Base-by-base conservation (phyloP, 108 stramenopile genomes). In the Aurantiochytrium sp. region DNA sequence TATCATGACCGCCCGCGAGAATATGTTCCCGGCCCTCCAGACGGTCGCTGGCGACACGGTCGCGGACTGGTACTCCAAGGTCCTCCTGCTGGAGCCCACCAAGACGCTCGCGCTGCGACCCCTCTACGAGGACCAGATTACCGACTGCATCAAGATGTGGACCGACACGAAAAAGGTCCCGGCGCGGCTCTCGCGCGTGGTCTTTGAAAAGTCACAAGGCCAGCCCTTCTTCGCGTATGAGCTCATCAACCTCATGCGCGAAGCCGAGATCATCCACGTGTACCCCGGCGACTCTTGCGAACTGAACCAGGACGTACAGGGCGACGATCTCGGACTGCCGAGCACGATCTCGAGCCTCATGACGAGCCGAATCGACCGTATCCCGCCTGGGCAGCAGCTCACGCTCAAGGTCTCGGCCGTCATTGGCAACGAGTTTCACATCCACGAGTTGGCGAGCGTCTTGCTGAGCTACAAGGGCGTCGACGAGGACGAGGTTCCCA, bases 361-460 rank as follows among this genome's bases (percentile, higher is more conserved):
- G 73, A 81, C 73, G 73, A 48, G 42, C 30, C 39, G 73, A 6
- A 81, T 81, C 39, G 73, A 81, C 24, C 73, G 73, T 12, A 81
- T 81, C 2, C 73, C 73, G 50, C 24, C 42, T 21, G 17, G 19
- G 6, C 21, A 81, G 45, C 73, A 81, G 39, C 73, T 81, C 45
- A 81, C 73, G 21, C 73, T 81, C 42, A 81, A 81, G 73, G 73
- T 81, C 1, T 22, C 73, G 10, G 73, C 73, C n/a, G 73, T 81
- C 6, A 81, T 81, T 48, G 73, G 73, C 42, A 81, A 12, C 0
- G 73, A 81, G 73, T 81, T 81, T 48, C 39, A 1, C 1, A 81
- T 81, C 19, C 73, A 81, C 45, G 73, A 48, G 45, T 24, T 81
- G 12, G 73, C 73, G 15, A 48, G 42, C 12, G 73, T 81, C 10